Evolutionary conservation across 805 yeast genomes (phyloP).

Genomic region (Kodamaea restingae): DNA sequence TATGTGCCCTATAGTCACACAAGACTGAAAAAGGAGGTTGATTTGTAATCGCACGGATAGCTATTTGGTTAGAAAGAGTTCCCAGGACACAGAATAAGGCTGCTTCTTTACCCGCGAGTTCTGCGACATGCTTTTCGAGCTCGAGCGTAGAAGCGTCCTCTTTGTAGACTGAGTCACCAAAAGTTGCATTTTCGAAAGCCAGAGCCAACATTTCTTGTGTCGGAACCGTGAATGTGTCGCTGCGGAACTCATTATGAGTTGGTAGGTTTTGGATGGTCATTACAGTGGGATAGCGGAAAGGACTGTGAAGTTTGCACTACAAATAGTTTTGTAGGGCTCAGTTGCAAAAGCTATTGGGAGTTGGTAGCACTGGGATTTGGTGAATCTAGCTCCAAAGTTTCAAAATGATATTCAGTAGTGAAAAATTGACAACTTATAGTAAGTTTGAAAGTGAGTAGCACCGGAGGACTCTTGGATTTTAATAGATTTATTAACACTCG

Average conservation of each 20-base stretch:
- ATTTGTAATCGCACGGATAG: slow-evolving; percentile 63
- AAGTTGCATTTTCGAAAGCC: slow-evolving; percentile 38
- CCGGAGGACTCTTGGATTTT: too few relatives aligned
- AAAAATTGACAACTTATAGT: too few relatives aligned
- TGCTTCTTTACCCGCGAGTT: slow-evolving; percentile 72
- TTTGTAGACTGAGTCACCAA: slow-evolving; percentile 86
- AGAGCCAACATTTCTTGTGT: slow-evolving; percentile 52
- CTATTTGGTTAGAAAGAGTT: slow-evolving; percentile 87
- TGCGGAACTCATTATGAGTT: slow-evolving; percentile 39
- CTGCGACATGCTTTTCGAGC: slow-evolving; percentile 61
- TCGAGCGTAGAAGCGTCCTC: slow-evolving; percentile 71
- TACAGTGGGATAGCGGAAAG: too few relatives aligned
- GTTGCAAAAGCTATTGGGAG: too few relatives aligned
- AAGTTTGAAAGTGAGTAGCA: too few relatives aligned
- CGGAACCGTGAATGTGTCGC: slow-evolving; percentile 92
- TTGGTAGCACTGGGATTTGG: too few relatives aligned
- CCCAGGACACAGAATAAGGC: slow-evolving; percentile 86
- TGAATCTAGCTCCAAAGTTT: too few relatives aligned
- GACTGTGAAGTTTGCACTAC: too few relatives aligned
- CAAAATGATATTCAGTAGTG: too few relatives aligned
- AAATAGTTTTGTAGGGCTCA: too few relatives aligned
- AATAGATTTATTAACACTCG: too few relatives aligned
- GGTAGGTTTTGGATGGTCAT: slow-evolving; percentile 18
- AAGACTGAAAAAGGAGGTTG: slow-evolving; percentile 86
- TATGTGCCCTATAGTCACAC: slow-evolving; percentile 84